These are phyloP conservation scores for Rhizophlyctis rosea DNA, from an alignment of 192 early-diverging fungal species.

Conservation along the genomic window DNA sequence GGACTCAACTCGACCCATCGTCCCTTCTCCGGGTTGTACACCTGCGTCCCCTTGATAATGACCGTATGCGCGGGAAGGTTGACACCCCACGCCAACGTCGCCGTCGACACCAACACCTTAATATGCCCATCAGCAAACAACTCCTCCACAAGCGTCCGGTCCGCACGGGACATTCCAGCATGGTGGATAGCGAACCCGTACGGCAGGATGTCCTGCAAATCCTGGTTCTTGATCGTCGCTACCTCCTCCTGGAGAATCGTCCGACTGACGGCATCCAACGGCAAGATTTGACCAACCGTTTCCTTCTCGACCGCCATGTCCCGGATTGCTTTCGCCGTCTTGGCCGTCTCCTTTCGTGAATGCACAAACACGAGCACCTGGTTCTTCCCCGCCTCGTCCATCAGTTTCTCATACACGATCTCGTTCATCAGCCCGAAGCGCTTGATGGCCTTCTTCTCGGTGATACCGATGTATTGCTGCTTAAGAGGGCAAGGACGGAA, in stretches of 20 bases:
- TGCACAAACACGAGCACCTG: constrained; percentile 97
- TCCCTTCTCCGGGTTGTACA: constrained; percentile 95
- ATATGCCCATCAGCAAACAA: constrained; percentile 88
- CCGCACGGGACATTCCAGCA: constrained; percentile 89
- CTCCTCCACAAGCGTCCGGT: constrained; percentile 91
- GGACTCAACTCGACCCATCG: constrained; percentile 91
- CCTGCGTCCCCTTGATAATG: constrained; percentile 97
- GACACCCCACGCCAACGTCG: constrained; percentile 98
- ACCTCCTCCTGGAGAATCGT: constrained; percentile 84
- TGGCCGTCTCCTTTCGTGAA: constrained; percentile 95
- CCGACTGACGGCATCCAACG: constrained; percentile 75
- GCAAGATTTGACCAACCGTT: constrained; percentile 77
- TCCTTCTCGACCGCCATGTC: constrained; percentile 93
- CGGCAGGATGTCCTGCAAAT: constrained; percentile 84
- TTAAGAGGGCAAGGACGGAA: constrained; percentile 94
- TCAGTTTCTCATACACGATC: constrained; percentile 91
- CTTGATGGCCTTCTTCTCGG: constrained; percentile 93
- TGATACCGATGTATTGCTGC: constrained; percentile 95
- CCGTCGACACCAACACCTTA: constrained; percentile 92
- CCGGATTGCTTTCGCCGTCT: constrained; percentile 85
- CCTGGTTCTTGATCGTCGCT: constrained; percentile 73
- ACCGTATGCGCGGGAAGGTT: constrained; percentile 98
- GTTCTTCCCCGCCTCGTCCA: constrained; percentile 74
- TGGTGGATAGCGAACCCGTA: constrained; percentile 97
- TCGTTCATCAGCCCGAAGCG: constrained; percentile 96